These are phyloP conservation scores for Aspergillus hiratsukae DNA, from an alignment of 2,329 filamentous ascomycete species.

Conservation along the genomic window DNA sequence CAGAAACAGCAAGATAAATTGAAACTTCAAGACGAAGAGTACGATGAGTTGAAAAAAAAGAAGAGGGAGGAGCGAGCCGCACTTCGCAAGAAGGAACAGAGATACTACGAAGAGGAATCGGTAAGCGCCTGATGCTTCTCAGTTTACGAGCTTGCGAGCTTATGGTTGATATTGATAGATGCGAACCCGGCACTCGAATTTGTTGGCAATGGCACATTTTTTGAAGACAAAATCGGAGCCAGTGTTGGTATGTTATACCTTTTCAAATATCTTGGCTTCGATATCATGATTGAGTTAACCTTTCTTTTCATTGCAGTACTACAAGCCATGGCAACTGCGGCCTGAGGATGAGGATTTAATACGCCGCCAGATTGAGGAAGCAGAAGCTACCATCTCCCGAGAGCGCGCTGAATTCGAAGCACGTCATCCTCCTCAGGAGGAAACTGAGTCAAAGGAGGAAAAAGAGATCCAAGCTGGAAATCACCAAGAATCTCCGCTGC, in stretches of 20 bases:
- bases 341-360: slow-evolving; percentile 66
- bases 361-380: slow-evolving; percentile 63
- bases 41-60: slow-evolving; percentile 62
- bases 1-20: slow-evolving; percentile 73
- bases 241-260: slow-evolving; percentile 58
- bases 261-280: not conserved
- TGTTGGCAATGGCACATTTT: slow-evolving; percentile 67
- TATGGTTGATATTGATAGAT: slow-evolving; percentile 52
- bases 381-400: slow-evolving; percentile 57
- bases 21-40: slow-evolving; percentile 70
- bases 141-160: not conserved
- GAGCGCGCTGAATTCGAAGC: slow-evolving; percentile 63
- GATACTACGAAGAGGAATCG: slow-evolving; percentile 68
- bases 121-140: slow-evolving; percentile 49
- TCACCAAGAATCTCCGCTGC: slow-evolving; percentile 17
- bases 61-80: slow-evolving; percentile 59
- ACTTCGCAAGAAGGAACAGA: slow-evolving; percentile 64
- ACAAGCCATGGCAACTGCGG: slow-evolving; percentile 75
- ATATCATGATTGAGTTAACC: slow-evolving; percentile 1
- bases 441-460: slow-evolving; percentile 11
- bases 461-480: slow-evolving; percentile 24
- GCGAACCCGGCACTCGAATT: slow-evolving; percentile 66
- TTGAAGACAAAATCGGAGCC: slow-evolving; percentile 69
- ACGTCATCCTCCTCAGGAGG: slow-evolving; percentile 36
- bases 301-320: slow-evolving; percentile 57